A percentile compares a stretch with the other conserved stretches of the same genome.
Evolutionary conservation across 768 basidiomycete species (phyloP).

Genomic region (Astraeus odoratus): DNA sequence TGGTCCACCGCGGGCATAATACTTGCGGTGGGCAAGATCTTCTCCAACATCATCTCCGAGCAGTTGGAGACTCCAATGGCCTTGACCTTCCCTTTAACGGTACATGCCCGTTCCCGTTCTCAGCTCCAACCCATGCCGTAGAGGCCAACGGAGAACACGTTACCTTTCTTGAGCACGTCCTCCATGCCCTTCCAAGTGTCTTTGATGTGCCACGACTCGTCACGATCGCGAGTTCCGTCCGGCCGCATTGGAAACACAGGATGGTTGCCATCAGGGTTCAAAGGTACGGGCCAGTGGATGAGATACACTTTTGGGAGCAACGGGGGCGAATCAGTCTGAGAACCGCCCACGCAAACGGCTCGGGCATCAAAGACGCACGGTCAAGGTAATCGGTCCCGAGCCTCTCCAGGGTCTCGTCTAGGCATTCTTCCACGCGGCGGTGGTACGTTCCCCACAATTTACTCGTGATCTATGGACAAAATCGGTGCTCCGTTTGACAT

Average conservation of each 20-base stretch:
- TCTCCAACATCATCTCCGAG: constrained; percentile 58
- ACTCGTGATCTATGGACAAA: constrained; percentile 52
- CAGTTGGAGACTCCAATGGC: constrained; percentile 75
- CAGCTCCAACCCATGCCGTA: background rate
- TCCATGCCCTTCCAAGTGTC: constrained; percentile 89
- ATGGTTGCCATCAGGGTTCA: constrained; percentile 65
- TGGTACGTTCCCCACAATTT: constrained; percentile 69
- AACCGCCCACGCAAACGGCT: background rate
- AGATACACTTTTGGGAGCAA: constrained; percentile 42
- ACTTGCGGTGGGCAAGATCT: constrained; percentile 59
- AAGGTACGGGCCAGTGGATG: constrained; percentile 76
- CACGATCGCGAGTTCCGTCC: constrained; percentile 60
- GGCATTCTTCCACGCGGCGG: constrained; percentile 60
- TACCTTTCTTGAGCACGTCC: constrained; percentile 56
- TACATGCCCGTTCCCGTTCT: constrained; percentile 4
- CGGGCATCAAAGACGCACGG: constrained; percentile 32
- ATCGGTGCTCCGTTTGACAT: background rate
- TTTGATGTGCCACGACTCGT: constrained; percentile 54
- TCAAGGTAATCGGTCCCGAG: constrained; percentile 86
- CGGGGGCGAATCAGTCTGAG: background rate
- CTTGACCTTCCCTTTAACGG: constrained; percentile 49
- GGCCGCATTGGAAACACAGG: constrained; percentile 50
- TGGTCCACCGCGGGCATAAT: constrained; percentile 71
- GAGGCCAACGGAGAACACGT: constrained; percentile 9
- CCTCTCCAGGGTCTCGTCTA: constrained; percentile 69